Evolutionary conservation across 73 alveolate genomes (phyloP).

Genomic region (Diophrys sp.): DNA sequence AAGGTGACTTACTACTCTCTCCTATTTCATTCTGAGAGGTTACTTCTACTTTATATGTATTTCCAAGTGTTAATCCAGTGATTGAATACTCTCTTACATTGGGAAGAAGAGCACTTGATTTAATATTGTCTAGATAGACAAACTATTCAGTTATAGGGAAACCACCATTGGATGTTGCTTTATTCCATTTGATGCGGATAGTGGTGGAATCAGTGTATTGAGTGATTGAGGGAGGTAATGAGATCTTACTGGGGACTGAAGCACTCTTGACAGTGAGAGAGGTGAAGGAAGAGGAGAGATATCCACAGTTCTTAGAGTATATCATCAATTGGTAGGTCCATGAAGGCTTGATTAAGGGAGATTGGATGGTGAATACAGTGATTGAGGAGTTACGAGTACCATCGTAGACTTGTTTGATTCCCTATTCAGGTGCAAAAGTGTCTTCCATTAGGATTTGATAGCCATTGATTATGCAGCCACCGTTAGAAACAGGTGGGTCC

Average conservation of each 20-base stretch:
- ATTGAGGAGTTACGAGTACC: constrained; percentile 51
- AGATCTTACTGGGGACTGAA: constrained; percentile 54
- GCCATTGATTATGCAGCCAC: constrained; percentile 72
- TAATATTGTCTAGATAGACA: constrained; percentile 44
- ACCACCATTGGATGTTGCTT: constrained; percentile 69
- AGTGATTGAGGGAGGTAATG: constrained; percentile 40
- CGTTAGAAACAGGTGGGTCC: constrained; percentile 60
- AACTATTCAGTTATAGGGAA: constrained; percentile 33
- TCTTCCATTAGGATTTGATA: constrained; percentile 60
- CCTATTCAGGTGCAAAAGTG: constrained; percentile 23
- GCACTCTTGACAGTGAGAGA: constrained; percentile 50
- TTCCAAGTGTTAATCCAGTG: constrained; percentile 37
- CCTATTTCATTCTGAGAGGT: constrained; percentile 54
- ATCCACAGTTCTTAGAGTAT: constrained; percentile 64
- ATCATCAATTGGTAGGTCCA: constrained; percentile 51
- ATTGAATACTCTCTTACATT: constrained; percentile 9
- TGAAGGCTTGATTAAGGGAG: constrained; percentile 49
- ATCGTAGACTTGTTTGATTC: constrained; percentile 51
- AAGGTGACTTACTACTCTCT: constrained; percentile 41
- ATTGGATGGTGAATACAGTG: constrained; percentile 25
- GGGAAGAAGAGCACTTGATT: constrained; percentile 1
- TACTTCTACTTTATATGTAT: constrained; percentile 52
- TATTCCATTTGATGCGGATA: constrained; percentile 39
- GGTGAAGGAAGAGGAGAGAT: constrained; percentile 21
- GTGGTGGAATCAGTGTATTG: constrained; percentile 39